Evolutionary conservation across 2,329 filamentous ascomycete genomes (phyloP).

Genomic region (Xylariaceae sp.): DNA sequence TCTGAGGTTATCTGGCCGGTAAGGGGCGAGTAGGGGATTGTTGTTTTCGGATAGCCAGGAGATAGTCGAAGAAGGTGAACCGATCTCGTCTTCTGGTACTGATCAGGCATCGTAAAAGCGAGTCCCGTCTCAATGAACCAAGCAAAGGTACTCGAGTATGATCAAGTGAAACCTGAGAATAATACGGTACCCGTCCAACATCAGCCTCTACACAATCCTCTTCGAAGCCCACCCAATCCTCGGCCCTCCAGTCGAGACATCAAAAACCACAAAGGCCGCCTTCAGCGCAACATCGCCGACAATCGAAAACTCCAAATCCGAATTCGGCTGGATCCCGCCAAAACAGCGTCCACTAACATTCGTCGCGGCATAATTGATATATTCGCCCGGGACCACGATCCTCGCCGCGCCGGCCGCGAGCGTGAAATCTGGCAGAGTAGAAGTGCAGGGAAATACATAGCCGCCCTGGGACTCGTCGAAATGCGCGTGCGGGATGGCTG

Average conservation of each 20-base stretch:
- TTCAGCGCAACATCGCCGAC: slow-evolving; percentile 64
- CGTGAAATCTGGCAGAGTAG: slow-evolving; percentile 43
- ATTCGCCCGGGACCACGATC: slow-evolving; percentile 45
- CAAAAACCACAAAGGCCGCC: slow-evolving; percentile 59
- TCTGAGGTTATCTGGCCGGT: no score
- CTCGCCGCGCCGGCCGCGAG: slow-evolving; percentile 44
- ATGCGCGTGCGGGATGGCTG: slow-evolving; percentile 39
- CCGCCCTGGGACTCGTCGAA: slow-evolving; percentile 38
- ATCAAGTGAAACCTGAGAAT: no score
- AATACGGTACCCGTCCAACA: no score
- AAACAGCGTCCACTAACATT: slow-evolving; percentile 37
- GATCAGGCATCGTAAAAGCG: no score
- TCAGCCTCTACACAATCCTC: slow-evolving; percentile 19
- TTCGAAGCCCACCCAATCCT: slow-evolving; percentile 41
- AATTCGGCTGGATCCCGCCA: slow-evolving; percentile 56
- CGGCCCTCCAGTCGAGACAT: slow-evolving; percentile 35
- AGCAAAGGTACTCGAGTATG: no score
- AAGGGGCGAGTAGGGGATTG: no score
- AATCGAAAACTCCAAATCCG: slow-evolving; percentile 44
- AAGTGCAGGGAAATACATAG: slow-evolving; percentile 48
- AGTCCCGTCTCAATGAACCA: no score
- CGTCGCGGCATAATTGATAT: slow-evolving; percentile 45
- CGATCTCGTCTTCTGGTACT: no score
- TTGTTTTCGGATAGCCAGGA: no score
- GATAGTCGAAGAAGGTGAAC: no score